Evolutionary conservation across 2,329 filamentous ascomycete species (phyloP), one percentile per base, ranked within the genome.

Genomic region (Verticillium tricorpus): DNA sequence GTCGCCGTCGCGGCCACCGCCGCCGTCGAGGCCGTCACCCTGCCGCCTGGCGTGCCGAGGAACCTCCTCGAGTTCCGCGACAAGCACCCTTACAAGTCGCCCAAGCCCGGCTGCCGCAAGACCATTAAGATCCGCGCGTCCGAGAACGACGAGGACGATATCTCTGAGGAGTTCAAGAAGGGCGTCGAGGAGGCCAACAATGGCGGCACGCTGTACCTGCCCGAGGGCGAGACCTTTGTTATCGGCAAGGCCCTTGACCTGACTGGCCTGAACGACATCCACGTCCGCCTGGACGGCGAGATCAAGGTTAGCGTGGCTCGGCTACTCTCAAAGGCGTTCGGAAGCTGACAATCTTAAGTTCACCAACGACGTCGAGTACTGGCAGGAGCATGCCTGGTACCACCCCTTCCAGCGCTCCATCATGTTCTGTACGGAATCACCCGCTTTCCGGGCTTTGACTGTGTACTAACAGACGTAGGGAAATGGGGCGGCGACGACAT

Each of bases 401-500:
- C 74, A 79, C 58, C 74, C 76, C 0, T 79, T 80, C 66, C 75
- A 80, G 66, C 77, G 78, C 66, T 85, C 80, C 3, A 84, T 87
- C 63, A 84, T 84, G 61, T 88, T 87, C 69, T 65, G 61, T 52
- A 22, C 28, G 28, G 9, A 9, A 11, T 19, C 2, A 25, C 9
- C 5, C 2, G 9, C 12, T 12, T 52, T 58, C 55, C 14, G 60
- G 8, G 12, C 0, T n/a, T 52, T 22, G 11, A 19, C 19, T 9
- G 22, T 6, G 8, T 22, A 17, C 58, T 56, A 15, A 60, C 25
- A 31, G 15, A 6, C 31, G 31, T 3, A 84, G 45, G 45, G 82
- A 82, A 85, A 61, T 88, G 85, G 85, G 85, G 85, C 62, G 85
- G 85, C 14, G 78, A 83, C 63, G 76, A 86, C 65, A 85, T 89